Evolutionary conservation across 495 filamentous ascomycete species (phyloP), one percentile per base, ranked within the genome.

Genomic region (Tuber calosporum): DNA sequence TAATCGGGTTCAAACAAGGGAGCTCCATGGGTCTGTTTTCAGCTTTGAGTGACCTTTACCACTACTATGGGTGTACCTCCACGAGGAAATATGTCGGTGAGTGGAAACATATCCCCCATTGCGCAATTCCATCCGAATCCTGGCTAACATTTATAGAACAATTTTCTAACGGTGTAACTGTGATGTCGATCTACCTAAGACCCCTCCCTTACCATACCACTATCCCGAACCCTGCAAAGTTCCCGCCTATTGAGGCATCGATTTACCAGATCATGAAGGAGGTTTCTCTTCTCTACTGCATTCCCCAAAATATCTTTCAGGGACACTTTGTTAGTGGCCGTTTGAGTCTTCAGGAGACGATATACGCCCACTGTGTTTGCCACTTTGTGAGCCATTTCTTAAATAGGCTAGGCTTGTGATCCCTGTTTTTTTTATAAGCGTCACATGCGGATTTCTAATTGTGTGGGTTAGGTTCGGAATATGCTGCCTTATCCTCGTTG

Each of bases 191-290:
- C 22, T 99, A 99, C 83, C 86, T 99, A 66, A 88, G 89, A 68
- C 95, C 93, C 42, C 87, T 84, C 68, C 86, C 84, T 79, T 86
- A 84, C 53, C 86, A 80, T 80, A 85, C 83, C 45, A 83, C 82
- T 71, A 84, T 82, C 81, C 81, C 71, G 83, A 85, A 71, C 82
- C 86, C 22, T 67, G 75, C 78, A 43, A 80, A 86, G 58, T 88
- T 87, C 78, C 92, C 92, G 8, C 90, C 90, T 0, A 95, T 99
- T 73, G 92, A 97, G 81, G 89, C 93, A 66, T 94, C 94, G 13
- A 97, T 99, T 77, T 93, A 97, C 85, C 96, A 99, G 84, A 97
- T 99, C 84, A 96, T 96, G 86, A 97, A 98, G 87, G 95, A 99
- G 83, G 89, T 96, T 67, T 97, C 94, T 17, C 88, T 99, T 66